Evolutionary conservation across 805 yeast genomes (phyloP), one percentile per base, ranked within the genome.

Genomic region (Pichia nanzhaoensis): DNA sequence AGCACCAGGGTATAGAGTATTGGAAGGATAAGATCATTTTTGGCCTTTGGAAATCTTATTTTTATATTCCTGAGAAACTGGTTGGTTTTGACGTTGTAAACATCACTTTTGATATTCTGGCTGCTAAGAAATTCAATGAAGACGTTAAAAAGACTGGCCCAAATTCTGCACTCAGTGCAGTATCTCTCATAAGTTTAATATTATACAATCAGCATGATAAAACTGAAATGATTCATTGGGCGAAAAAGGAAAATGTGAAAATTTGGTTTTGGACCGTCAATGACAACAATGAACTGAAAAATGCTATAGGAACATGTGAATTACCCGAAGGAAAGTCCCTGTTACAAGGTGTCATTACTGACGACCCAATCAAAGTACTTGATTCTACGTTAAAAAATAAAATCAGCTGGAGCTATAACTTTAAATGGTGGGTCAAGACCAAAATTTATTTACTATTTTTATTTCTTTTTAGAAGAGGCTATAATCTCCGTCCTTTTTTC

Each of bases 211-310:
- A 49, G 8, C 22, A 48, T 12, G 52, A 56, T 43, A 53, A 49
- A 14, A 34, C 48, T 5, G 44, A 50, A 13, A 41, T 60, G 9
- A 34, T 54, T 5, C 18, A 45, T 2, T 57, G 52, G 42, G 50
- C 55, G 20, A 27, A 41, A 14, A 37, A 48, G 8, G 44, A 58
- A n/a, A 37, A 55, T 14, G 12, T 64, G 3, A 52, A 55, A 33
- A 47, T 66, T 14, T 66, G 67, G 65, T 51, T 65, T 41, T 66
- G 70, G 70, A 66, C 70, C 12, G 56, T 64, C 21, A 66, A 66
- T 48, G 41, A 51, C 20, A 45, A 49, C 9, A 37, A 49, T 16
- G 65, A 59, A 22, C 39, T 63, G 9, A 37, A 47, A 12, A 41
- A 47, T 14, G 56, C 57, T 4, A 22, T 51, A 1, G 37, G 53